A percentile compares a stretch with the other conserved stretches of the same genome.
These are phyloP conservation scores for Eucalyptus urophylla DNA, from an alignment of 345 rosid species.

Conservation along the genomic window DNA sequence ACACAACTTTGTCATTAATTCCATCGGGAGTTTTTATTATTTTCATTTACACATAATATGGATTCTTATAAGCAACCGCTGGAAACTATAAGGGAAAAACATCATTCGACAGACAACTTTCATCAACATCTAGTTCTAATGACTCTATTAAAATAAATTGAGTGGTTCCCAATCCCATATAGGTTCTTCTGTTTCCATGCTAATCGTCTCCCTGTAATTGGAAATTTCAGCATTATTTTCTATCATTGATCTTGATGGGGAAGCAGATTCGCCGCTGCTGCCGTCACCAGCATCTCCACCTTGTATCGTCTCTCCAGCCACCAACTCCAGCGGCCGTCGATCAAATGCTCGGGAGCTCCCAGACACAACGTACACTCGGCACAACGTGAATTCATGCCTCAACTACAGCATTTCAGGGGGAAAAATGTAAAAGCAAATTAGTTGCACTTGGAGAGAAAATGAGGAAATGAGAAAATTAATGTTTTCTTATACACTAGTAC, in stretches of 20 bases:
- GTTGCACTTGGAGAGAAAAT: constrained; percentile 5
- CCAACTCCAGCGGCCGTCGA: constrained; percentile 57
- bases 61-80: not conserved
- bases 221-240: not conserved
- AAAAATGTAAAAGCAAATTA: not conserved
- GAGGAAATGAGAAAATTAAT: not conserved
- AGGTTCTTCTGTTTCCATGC: not conserved
- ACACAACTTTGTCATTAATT: not conserved
- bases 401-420: not conserved
- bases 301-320: not conserved
- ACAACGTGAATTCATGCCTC: constrained; percentile 70
- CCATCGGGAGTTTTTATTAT: not conserved
- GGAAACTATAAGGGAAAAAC: not conserved
- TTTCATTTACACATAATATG: not conserved
- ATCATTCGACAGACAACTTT: not conserved
- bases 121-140: not conserved
- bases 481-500: not conserved
- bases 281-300: not conserved
- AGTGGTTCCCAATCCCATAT: constrained; percentile 51
- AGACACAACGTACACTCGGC: constrained; percentile 63
- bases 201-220: not conserved
- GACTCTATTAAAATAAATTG: constrained; percentile 2
- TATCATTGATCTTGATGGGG: not conserved
- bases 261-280: not conserved
- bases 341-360: constrained; percentile 74